Evolutionary conservation across 805 yeast species (phyloP).

Genomic region (Zygoascus flipseniorum): DNA sequence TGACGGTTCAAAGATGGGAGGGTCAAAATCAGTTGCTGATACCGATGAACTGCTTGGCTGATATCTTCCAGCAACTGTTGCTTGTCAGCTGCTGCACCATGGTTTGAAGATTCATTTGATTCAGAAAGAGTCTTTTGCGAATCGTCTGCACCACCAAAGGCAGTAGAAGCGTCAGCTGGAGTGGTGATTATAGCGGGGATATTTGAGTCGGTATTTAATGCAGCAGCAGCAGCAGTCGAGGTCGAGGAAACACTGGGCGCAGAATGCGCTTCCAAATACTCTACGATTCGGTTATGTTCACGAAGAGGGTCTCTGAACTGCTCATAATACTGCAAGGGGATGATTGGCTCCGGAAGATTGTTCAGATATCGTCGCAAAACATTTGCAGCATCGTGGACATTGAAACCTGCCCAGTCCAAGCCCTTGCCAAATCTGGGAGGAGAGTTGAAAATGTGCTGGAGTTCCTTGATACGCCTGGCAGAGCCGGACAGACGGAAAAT

Average conservation of each 20-base stretch:
- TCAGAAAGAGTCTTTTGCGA: background rate
- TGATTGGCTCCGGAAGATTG: slow-evolving; percentile 84
- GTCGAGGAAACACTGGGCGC: background rate
- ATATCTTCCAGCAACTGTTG: slow-evolving; percentile 13
- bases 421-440: slow-evolving; percentile 89
- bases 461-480: slow-evolving; percentile 73
- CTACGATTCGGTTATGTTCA: slow-evolving; percentile 50
- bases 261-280: slow-evolving; percentile 37
- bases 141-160: background rate
- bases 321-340: slow-evolving; percentile 71
- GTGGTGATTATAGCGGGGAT: background rate
- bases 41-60: slow-evolving; percentile 52
- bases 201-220: background rate
- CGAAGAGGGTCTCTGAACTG: slow-evolving; percentile 69
- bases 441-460: slow-evolving; percentile 73
- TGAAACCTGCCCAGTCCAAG: slow-evolving; percentile 84
- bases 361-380: slow-evolving; percentile 78
- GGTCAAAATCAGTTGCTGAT: slow-evolving; percentile 56
- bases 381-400: slow-evolving; percentile 95
- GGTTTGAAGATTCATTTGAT: no score
- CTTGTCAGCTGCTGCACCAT: background rate
- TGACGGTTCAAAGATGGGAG: slow-evolving; percentile 77
- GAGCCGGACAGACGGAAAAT: slow-evolving; percentile 92
- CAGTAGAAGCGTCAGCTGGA: background rate
- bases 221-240: background rate